Evolutionary conservation across 129 eudicot genomes (phyloP), one percentile per base, ranked within the genome.

Genomic region (Rutidosis leptorrhynchoides): DNA sequence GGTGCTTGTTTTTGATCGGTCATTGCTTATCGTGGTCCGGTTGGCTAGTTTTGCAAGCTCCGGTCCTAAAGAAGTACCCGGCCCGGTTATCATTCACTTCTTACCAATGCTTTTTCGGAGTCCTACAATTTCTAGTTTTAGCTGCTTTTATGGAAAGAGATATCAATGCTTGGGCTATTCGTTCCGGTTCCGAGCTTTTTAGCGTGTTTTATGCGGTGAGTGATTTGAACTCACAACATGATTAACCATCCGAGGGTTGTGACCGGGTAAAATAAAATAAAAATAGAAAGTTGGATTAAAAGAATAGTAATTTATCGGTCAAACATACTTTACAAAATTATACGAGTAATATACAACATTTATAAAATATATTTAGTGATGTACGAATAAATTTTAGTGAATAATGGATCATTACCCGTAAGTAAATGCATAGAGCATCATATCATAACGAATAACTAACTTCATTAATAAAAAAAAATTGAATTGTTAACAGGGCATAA

Each of bases 21-120:
- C 99, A 94, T 74, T 94, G 99, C 65, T 72, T 94, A 20, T 86
- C 99, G 0, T 94, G 99, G 99, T 82, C 99, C 48, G 97, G 82
- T 0, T 94, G 99, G 99, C 92, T 94, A 5, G 99, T 94, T 73
- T 29, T 89, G 15, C 99, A 94, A 76, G 87, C 89, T 24, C 99
- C 99, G 3, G 79, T 94, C 11, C 82, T 94, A 1, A 89, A 94
- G 78, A 94, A 84, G 68, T 94, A 89, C 70, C 99, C 99, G 22
- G 99, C 99, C n/a, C 71, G 97, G 60, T 88, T 94, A 22, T 89
- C 97, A 0, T 84, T 94, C 71, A 94, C 99, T 1, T 94, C 99
- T 3, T 94, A 86, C 74, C 96, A 90, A 79, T 86, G 88, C 58
- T 86, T 94, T 79, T 94, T 94, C 68, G 99, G 99, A 9, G 74